phyloP scores from a whole-genome alignment of 352 stramenopile genomes.

The Phytophthora pisi region DNA sequence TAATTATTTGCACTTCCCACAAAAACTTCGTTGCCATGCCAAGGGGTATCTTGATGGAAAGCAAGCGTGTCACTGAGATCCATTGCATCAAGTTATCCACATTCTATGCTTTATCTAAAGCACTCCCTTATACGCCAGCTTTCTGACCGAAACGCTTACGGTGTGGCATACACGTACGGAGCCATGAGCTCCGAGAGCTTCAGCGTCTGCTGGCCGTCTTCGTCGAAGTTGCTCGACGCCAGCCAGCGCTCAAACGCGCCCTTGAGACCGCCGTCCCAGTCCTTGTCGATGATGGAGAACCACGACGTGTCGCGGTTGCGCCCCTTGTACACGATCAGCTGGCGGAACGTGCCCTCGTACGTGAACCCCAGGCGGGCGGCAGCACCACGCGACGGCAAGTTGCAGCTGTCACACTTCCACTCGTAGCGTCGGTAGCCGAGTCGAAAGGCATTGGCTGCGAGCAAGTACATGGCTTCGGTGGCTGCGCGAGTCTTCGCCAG shows the following conservation, averaged over 20 bases:
- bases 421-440: slow-evolving; percentile 24
- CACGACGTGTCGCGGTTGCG: slow-evolving; percentile 23
- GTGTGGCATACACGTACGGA: slow-evolving; percentile 11
- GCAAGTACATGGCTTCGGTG: slow-evolving; percentile 21
- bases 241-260: slow-evolving; percentile 15
- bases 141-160: neutral
- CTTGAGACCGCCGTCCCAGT: slow-evolving; percentile 21
- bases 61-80: too few relatives aligned
- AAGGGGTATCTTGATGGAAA: too few relatives aligned
- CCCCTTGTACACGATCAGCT: slow-evolving; percentile 19
- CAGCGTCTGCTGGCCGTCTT: slow-evolving; percentile 14
- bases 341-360: slow-evolving; percentile 24
- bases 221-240: slow-evolving; percentile 15
- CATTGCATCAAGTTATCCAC: too few relatives aligned
- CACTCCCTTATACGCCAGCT: too few relatives aligned
- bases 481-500: slow-evolving; percentile 19
- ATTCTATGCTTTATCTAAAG: too few relatives aligned
- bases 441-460: slow-evolving; percentile 19
- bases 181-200: slow-evolving; percentile 19
- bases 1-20: neutral
- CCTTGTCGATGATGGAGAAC: slow-evolving; percentile 26
- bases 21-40: too few relatives aligned
- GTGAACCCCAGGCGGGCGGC: slow-evolving; percentile 22
- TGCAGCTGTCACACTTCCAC: slow-evolving; percentile 27
- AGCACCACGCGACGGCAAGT: slow-evolving; percentile 12